Evolutionary conservation across 768 basidiomycete species (phyloP), one percentile per base, ranked within the genome.

Genomic region (Cantharellus anzutake): DNA sequence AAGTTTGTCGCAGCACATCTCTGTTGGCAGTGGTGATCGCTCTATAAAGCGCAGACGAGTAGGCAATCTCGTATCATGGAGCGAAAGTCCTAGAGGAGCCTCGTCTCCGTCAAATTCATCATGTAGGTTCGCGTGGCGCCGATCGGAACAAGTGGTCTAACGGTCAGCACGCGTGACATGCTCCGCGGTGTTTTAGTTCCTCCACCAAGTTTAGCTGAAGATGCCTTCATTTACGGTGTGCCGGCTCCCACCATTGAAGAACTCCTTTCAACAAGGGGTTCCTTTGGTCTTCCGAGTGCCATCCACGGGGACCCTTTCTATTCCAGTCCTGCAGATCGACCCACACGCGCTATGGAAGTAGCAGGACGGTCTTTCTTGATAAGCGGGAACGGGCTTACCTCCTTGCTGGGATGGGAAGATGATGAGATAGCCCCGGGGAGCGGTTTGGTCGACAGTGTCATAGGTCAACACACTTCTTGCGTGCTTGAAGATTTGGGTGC

Each of bases 231-330:
- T 2, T 66, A 61, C 59, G 44, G n/a, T 11, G 62, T 61, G 51
- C 37, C 58, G 3, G 63, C 71, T 3, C 71, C 74, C 2, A 71
- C 78, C 7, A 70, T 86, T 0, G 59, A 76, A 3, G 67, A 67
- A 4, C 75, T 73, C 52, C 60, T 82, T 11, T 73, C 75, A 40
- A 65, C 68, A 0, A 70, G 78, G 63, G 75, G 74, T 29, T 55
- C 39, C 0, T 51, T 56, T 41, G 66, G 65, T 3, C 68, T 86
- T 4, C 77, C 80, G 3, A 71, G 67, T 52, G 81, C 79, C 64
- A 68, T 85, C 34, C 93, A 96, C 69, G 79, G 76, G 51, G 72
- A 78, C n/a, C 86, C 93, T 0, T 83, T 78, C 69, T 99, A 89
- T 67, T 89, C 87, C 3, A 78, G 79, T 57, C 74, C 75, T 34